Evolutionary conservation across 1,139 yeast species (phyloP).

Genomic region (Yamadazyma oceani): DNA sequence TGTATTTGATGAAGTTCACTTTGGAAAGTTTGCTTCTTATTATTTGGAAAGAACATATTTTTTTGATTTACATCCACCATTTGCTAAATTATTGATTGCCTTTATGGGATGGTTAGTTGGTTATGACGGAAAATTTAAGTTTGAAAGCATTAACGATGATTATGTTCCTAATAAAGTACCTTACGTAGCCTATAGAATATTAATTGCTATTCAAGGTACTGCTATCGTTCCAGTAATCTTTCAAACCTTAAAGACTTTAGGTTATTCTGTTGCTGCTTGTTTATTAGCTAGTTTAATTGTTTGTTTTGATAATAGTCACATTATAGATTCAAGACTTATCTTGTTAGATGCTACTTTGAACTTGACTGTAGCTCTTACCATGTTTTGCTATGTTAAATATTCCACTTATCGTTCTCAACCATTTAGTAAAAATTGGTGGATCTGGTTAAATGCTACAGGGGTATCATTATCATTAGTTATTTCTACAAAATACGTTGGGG

Average conservation of each 20-base stretch:
- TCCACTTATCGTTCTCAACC: slow-evolving; percentile 69
- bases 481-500: slow-evolving; percentile 94
- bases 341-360: slow-evolving; percentile 87
- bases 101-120: slow-evolving; percentile 87
- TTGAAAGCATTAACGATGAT: slow-evolving; percentile 85
- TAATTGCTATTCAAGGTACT: slow-evolving; percentile 82
- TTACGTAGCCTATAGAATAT: slow-evolving; percentile 79
- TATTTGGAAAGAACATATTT: slow-evolving; percentile 81
- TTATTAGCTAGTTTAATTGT: slow-evolving; percentile 77
- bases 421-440: slow-evolving; percentile 76
- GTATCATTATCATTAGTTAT: slow-evolving; percentile 84
- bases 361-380: slow-evolving; percentile 75
- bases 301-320: slow-evolving; percentile 87
- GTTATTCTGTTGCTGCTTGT: slow-evolving; percentile 78
- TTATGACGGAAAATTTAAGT: slow-evolving; percentile 86
- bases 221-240: slow-evolving; percentile 81
- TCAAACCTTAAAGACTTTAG: slow-evolving; percentile 78
- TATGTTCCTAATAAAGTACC: slow-evolving; percentile 81
- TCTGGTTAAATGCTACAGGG: slow-evolving; percentile 84
- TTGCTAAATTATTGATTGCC: slow-evolving; percentile 91
- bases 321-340: slow-evolving; percentile 86
- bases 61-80: slow-evolving; percentile 97
- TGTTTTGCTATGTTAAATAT: slow-evolving; percentile 77
- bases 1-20: slow-evolving; percentile 97
- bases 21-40: slow-evolving; percentile 93